A percentile compares a stretch with the other conserved stretches of the same genome.
Evolutionary conservation across 2,329 filamentous ascomycete genomes (phyloP).

Genomic region (Atkinsonella texensis): DNA sequence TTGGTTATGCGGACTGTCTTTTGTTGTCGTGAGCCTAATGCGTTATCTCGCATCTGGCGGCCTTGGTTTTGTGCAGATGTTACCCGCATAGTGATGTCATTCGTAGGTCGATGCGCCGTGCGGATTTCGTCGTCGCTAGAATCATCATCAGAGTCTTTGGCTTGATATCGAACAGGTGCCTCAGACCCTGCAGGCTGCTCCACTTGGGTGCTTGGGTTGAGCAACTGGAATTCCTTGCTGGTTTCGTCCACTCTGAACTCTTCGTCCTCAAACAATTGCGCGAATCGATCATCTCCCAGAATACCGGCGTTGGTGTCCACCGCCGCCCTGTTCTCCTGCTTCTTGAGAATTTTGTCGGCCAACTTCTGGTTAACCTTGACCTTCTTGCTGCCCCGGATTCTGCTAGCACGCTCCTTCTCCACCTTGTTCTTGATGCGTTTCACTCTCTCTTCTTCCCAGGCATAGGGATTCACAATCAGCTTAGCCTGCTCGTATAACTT

Average conservation of each 20-base stretch:
- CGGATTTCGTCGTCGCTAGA: conserved; percentile 27
- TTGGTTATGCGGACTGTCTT: conserved; percentile 36
- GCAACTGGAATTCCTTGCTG: conserved; percentile 71
- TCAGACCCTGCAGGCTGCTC: conserved; percentile 23
- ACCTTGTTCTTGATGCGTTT: conserved; percentile 93
- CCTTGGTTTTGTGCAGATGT: conserved; percentile 55
- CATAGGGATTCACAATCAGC: conserved; percentile 84
- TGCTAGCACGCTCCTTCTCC: conserved; percentile 88
- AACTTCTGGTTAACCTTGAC: conserved; percentile 88
- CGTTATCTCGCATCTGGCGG: conserved; percentile 40
- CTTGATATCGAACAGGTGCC: conserved; percentile 24
- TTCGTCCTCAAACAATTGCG: conserved; percentile 78
- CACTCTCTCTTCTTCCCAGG: conserved; percentile 82
- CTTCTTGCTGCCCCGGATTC: conserved; percentile 91
- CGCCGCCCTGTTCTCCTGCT: conserved; percentile 46
- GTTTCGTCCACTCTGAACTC: conserved; percentile 88
- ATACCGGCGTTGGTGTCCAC: conserved; percentile 51
- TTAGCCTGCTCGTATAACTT: conserved; percentile 91
- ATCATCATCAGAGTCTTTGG: conserved; percentile 31
- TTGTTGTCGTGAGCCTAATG: conserved; percentile 43
- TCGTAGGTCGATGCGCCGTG: conserved; percentile 15
- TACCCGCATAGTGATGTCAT: conserved; percentile 49
- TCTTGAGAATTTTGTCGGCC: conserved; percentile 61
- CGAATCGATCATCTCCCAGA: conserved; percentile 78
- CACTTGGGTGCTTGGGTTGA: conserved; percentile 74